These are phyloP conservation scores for Cercospora sp. DNA, from an alignment of 2,329 filamentous ascomycete genomes.

Conservation along the genomic window DNA sequence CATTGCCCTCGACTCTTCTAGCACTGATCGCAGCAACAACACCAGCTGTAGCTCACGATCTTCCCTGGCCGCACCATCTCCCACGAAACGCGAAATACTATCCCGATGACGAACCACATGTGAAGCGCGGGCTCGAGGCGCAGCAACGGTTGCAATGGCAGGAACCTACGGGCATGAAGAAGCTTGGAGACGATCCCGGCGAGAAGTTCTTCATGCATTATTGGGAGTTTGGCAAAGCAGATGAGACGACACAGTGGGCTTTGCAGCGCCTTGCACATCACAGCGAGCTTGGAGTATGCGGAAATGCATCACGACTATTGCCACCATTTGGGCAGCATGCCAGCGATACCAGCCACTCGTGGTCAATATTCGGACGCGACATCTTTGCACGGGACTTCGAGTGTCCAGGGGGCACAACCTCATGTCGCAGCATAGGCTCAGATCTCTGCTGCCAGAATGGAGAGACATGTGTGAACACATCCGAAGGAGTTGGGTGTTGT, in stretches of 20 bases:
- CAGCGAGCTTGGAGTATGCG: constrained; percentile 4
- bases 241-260: not conserved
- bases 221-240: constrained; percentile 49
- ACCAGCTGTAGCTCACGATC: constrained; percentile 31
- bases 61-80: constrained; percentile 50
- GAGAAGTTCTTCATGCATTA: constrained; percentile 75
- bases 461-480: constrained; percentile 61
- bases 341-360: constrained; percentile 25
- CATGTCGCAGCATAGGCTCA: constrained; percentile 65
- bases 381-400: constrained; percentile 58
- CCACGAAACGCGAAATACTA: constrained; percentile 50
- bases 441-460: constrained; percentile 71
- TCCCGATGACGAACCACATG: constrained; percentile 48
- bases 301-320: constrained; percentile 37
- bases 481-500: constrained; percentile 74
- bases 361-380: constrained; percentile 34
- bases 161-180: constrained; percentile 64
- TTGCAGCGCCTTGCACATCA: constrained; percentile 11
- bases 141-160: constrained; percentile 43
- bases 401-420: constrained; percentile 66
- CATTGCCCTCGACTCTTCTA: constrained; percentile 33
- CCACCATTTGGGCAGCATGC: constrained; percentile 55
- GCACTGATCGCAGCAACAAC: constrained; percentile 20
- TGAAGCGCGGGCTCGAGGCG: constrained; percentile 45
- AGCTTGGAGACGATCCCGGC: constrained; percentile 68